These are phyloP conservation scores for Phellinidium pouzarii DNA, from an alignment of 1,284 basidiomycete species.

Conservation along the genomic window DNA sequence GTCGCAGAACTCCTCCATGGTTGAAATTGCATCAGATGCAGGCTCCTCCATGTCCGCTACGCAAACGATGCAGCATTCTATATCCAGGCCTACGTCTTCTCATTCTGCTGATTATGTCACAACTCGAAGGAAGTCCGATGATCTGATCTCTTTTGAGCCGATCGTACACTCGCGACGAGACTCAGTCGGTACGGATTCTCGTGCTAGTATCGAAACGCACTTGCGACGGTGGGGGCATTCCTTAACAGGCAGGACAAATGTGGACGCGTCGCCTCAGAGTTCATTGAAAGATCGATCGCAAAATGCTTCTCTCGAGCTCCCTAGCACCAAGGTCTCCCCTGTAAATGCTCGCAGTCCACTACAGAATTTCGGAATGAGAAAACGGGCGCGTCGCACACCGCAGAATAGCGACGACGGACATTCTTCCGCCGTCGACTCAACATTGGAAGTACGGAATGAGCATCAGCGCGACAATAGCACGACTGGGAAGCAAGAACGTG, in stretches of 20 bases:
- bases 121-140: conserved; percentile 39
- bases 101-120: conserved; percentile 37
- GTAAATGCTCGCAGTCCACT: conserved; percentile 36
- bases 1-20: conserved; percentile 31
- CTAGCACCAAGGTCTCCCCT: conserved; percentile 32
- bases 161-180: conserved; percentile 31
- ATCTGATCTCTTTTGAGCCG: conserved; percentile 43
- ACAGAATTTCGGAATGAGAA: conserved; percentile 33
- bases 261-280: conserved; percentile 11
- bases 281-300: conserved; percentile 5
- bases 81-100: conserved; percentile 18
- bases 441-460: conserved; percentile 32
- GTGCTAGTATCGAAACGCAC: conserved; percentile 20
- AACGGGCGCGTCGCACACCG: conserved; percentile 25
- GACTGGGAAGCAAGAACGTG: conserved; percentile 19
- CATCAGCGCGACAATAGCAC: conserved; percentile 27
- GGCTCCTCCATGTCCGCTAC: conserved; percentile 3
- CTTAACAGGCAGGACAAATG: conserved; percentile 38
- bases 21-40: conserved; percentile 19
- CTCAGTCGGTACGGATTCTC: conserved; percentile 25
- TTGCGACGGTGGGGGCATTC: conserved; percentile 36
- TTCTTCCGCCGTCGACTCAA: conserved; percentile 40
- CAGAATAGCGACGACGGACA: conserved; percentile 41
- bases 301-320: conserved; percentile 16
- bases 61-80: not conserved